Evolutionary conservation across 2,329 filamentous ascomycete genomes (phyloP).

Genomic region (Knufia fluminis): DNA sequence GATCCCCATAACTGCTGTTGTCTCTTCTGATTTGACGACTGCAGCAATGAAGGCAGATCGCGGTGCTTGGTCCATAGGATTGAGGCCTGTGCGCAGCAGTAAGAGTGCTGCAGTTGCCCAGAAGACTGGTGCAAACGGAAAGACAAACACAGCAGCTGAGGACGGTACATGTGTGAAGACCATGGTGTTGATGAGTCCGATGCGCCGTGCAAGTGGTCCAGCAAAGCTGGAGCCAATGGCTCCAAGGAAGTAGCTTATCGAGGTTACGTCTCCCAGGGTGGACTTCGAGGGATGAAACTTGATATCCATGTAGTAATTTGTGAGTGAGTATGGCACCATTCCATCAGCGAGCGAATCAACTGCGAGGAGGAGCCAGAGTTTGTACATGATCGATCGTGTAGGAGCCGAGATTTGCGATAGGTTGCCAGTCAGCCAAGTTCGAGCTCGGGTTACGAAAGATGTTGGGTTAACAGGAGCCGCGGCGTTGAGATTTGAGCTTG

Average conservation of each 20-base stretch:
- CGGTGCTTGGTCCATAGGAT: constrained; percentile 62
- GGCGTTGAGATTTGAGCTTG: constrained; percentile 4
- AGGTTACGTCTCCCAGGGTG: constrained; percentile 51
- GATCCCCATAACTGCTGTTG: constrained; percentile 63
- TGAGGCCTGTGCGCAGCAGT: constrained; percentile 52
- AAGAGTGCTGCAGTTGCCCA: constrained; percentile 47
- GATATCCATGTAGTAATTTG: constrained; percentile 49
- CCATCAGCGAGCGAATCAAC: constrained; percentile 58
- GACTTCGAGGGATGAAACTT: constrained; percentile 50
- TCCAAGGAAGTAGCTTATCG: constrained; percentile 45
- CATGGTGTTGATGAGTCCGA: constrained; percentile 58
- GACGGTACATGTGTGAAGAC: constrained; percentile 55
- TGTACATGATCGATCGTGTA: constrained; percentile 52
- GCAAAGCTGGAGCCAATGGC: constrained; percentile 48
- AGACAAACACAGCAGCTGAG: constrained; percentile 51
- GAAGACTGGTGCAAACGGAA: constrained; percentile 46
- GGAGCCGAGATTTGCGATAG: constrained; percentile 49
- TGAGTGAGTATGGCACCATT: constrained; percentile 52
- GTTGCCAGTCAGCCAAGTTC: constrained; percentile 11
- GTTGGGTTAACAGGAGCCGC: not conserved
- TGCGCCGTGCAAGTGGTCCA: constrained; percentile 47
- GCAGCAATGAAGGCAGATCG: constrained; percentile 58
- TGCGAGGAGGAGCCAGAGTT: constrained; percentile 55
- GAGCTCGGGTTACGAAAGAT: constrained; percentile 4
- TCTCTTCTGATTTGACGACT: constrained; percentile 54